These are phyloP conservation scores for Daldinia eschscholtzii DNA, from an alignment of 2,329 filamentous ascomycete species.

Conservation along the genomic window DNA sequence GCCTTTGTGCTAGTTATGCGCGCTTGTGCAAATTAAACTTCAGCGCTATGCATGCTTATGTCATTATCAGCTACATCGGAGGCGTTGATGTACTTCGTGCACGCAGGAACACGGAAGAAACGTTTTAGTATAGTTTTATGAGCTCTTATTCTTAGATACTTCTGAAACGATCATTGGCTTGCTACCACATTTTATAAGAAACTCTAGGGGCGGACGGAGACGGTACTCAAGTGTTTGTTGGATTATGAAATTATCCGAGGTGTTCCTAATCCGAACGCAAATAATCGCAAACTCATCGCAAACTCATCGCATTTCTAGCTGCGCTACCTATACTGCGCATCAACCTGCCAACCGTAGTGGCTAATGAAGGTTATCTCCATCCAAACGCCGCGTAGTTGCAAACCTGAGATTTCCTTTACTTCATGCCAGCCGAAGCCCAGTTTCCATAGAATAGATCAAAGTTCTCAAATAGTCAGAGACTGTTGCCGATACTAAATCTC, in stretches of 20 bases:
- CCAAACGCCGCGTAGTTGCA: constrained; percentile 5
- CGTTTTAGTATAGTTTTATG: no score
- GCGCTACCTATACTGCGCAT: not conserved
- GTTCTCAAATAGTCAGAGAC: not conserved
- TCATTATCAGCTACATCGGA: not conserved
- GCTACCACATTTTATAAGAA: not conserved
- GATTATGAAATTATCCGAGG: not conserved
- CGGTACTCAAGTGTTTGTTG: not conserved
- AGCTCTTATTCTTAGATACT: no score
- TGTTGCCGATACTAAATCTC: not conserved
- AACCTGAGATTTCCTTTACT: not conserved
- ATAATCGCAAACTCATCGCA: not conserved
- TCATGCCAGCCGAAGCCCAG: not conserved
- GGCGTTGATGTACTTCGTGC: no score
- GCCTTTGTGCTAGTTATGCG: not conserved
- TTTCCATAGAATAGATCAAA: not conserved
- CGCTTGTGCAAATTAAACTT: not conserved
- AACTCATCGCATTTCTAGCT: not conserved
- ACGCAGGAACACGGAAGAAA: no score
- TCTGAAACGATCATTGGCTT: no score
- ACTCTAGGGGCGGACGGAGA: no score
- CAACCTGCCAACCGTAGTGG: not conserved
- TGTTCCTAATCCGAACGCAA: not conserved
- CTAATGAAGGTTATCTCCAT: not conserved
- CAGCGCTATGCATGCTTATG: not conserved